phyloP scores from a whole-genome alignment of 2,329 filamentous ascomycete genomes.

The Pyrenochaeta sp. region DNA sequence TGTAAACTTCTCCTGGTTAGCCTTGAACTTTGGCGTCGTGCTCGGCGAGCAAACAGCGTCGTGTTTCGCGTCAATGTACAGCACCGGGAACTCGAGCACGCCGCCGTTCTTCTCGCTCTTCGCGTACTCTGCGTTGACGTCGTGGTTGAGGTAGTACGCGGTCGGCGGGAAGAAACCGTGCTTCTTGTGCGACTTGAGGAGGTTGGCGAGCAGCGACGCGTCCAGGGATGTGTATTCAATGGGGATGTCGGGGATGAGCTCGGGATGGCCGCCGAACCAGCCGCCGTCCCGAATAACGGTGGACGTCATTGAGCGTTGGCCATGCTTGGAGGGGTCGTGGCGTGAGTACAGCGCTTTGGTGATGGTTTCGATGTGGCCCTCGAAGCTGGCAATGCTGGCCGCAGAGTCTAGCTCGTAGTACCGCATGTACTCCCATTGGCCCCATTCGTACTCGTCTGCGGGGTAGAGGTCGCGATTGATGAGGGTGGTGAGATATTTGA shows the following conservation, averaged over 20 bases:
- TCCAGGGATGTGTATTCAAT: constrained; percentile 36
- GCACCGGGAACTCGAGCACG: constrained; percentile 42
- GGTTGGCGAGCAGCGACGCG: constrained; percentile 32
- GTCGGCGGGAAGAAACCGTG: constrained; percentile 51
- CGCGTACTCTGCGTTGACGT: constrained; percentile 52
- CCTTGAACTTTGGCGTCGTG: constrained; percentile 40
- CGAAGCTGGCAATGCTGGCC: constrained; percentile 25
- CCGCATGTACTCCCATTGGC: constrained; percentile 46
- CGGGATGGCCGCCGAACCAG: constrained; percentile 39
- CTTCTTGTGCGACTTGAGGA: constrained; percentile 47
- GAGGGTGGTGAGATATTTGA: constrained; percentile 43
- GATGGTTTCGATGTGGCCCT: constrained; percentile 27
- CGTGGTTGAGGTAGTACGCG: constrained; percentile 55
- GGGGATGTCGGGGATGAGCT: constrained; percentile 40
- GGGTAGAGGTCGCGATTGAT: constrained; percentile 58
- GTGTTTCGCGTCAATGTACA: constrained; percentile 51
- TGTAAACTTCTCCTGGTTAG: constrained; percentile 45
- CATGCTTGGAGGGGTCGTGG: constrained; percentile 27
- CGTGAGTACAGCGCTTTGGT: constrained; percentile 32
- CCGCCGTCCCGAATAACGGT: constrained; percentile 32
- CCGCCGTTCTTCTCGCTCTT: constrained; percentile 48
- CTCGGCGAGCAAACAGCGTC: constrained; percentile 46
- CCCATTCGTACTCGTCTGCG: constrained; percentile 49
- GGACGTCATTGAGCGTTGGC: constrained; percentile 32
- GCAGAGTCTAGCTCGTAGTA: constrained; percentile 39